Conservation (phyloP, 805 yeast species). For the Zygosaccharomyces bisporus region DNA sequence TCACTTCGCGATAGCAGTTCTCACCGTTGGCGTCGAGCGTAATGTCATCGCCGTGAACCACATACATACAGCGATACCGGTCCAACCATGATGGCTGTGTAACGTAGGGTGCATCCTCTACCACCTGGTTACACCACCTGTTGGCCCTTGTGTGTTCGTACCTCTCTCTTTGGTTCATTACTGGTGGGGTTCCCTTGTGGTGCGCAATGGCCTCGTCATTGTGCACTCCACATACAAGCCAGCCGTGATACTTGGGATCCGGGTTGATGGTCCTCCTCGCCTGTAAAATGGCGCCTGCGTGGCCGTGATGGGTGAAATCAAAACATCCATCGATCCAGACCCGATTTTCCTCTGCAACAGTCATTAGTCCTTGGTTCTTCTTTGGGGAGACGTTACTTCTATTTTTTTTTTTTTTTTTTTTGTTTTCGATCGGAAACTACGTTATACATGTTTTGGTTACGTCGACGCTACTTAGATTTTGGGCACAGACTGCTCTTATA, state of each 20-base stretch:
- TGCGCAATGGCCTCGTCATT: constrained; percentile 77
- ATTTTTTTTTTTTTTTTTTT: constrained; percentile 1
- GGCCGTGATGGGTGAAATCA: constrained; percentile 97
- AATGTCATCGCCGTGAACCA: constrained; percentile 98
- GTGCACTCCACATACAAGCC: constrained; percentile 63
- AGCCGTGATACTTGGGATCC: constrained; percentile 48
- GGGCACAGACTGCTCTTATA: constrained; percentile 1
- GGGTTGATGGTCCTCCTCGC: constrained; percentile 74
- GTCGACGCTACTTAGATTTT: background rate
- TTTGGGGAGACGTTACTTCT: too few species aligned
- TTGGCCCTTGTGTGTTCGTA: constrained; percentile 83
- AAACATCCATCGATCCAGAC: constrained; percentile 99
- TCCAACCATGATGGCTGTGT: constrained; percentile 77
- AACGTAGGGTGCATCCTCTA: constrained; percentile 86
- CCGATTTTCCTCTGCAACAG: constrained; percentile 30
- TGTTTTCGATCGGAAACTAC: constrained; percentile 3
- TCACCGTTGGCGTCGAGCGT: constrained; percentile 95
- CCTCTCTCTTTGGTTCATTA: constrained; percentile 80
- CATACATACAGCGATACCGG: constrained; percentile 69
- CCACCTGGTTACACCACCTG: constrained; percentile 75
- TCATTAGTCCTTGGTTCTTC: background rate
- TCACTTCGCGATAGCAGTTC: constrained; percentile 83
- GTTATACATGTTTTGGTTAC: background rate
- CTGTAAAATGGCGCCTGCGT: constrained; percentile 94
- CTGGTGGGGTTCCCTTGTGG: constrained; percentile 95